Base-by-base conservation (phyloP, 1,284 basidiomycete genomes). In the Ceratobasidium sp. region DNA sequence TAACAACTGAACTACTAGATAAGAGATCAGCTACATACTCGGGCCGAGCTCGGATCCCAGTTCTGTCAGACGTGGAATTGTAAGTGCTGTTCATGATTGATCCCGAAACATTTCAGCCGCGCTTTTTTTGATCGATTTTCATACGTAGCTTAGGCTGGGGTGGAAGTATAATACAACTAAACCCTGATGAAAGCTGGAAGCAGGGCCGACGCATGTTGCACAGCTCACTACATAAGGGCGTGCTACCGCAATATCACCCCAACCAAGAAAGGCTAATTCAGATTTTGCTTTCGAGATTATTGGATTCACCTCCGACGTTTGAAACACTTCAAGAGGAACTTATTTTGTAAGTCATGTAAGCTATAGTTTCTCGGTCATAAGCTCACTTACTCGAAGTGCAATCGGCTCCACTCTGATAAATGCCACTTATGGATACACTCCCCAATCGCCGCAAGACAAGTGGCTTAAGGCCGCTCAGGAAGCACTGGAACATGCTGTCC, bases 1-100 rank as follows among this genome's bases (percentile, higher is more conserved):
- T 55, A n/a, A 41, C 72, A 30, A 30, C 35, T 28, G 72, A 73
- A 3, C 61, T 73, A 11, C 43, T 73, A 5, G 61, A 73, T 21
- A 64, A 58, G 23, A 23, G 61, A 16, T 73, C 72, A 7, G 7
- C 72, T 1, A 46, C 50, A 32, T 73, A 73, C 43, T 73, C 72
- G 18, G 72, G 62, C 14, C 61, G 72, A 41, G 32, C 64, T n/a
- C 32, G 55, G n/a, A 54, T 67, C 1, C 49, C 64, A 6, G 50
- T 26, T 2, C 16, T 67, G 8, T 3, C 14, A 2, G 64, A 67
- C 44, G 18, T 21, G 23, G 38, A 67, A 14, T 28, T 67, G 64
- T 67, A 50, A 38, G n/a, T n/a, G 50, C 44, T n/a, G n/a, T n/a
- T n/a, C n/a, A n/a, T n/a, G n/a, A n/a, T n/a, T n/a, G n/a, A n/a